These are phyloP conservation scores for Myxozyma udenii DNA, from an alignment of 805 yeast species.

Conservation along the genomic window DNA sequence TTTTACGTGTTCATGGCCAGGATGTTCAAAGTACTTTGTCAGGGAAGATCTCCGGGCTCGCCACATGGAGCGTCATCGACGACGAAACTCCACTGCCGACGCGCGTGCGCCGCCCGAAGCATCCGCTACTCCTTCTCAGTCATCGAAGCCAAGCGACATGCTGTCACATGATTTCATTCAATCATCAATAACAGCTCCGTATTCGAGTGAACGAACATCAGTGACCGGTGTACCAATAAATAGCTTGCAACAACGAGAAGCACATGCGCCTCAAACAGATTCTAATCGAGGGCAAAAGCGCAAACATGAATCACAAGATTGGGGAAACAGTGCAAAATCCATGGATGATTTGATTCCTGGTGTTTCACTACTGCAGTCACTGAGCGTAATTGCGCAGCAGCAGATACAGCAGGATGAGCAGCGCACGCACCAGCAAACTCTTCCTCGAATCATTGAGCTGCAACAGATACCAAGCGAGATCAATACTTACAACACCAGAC, in stretches of 20 bases:
- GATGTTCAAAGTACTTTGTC: slow-evolving; percentile 38
- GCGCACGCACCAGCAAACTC: not conserved
- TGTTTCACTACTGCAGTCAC: not conserved
- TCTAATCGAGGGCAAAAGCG: too few species aligned
- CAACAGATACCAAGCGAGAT: too few species aligned
- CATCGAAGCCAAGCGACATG: not conserved
- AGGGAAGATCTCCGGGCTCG: slow-evolving; percentile 39
- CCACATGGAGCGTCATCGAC: slow-evolving; percentile 38
- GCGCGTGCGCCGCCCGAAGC: not conserved
- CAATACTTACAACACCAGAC: too few species aligned
- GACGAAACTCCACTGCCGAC: slow-evolving; percentile 6
- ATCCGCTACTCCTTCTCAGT: not conserved
- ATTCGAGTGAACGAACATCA: too few species aligned
- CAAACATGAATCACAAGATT: too few species aligned
- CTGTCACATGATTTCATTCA: too few species aligned
- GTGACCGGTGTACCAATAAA: too few species aligned
- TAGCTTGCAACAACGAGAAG: too few species aligned
- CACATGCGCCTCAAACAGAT: too few species aligned
- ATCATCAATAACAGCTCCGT: too few species aligned
- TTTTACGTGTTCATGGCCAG: slow-evolving; percentile 38
- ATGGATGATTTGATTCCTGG: not conserved
- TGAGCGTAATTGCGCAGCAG: not conserved
- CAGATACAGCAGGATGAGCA: not conserved
- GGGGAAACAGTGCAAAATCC: too few species aligned
- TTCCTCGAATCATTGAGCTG: not conserved